A percentile compares a stretch with the other conserved stretches of the same genome.
These are phyloP conservation scores for Coelastrella sp. DNA, from an alignment of 139 green algal species.

Conservation along the genomic window DNA sequence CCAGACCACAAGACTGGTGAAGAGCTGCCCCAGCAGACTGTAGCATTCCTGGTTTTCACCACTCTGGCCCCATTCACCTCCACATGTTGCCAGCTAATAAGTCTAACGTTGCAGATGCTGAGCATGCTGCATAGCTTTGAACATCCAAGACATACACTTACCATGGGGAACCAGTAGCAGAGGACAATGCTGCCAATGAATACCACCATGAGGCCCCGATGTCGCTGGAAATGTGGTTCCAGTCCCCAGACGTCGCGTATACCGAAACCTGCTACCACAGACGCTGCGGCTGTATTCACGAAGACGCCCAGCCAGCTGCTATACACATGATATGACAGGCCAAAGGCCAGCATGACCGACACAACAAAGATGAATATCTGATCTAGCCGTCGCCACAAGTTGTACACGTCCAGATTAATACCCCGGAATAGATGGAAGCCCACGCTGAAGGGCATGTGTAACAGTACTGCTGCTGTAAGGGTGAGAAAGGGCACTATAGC, in stretches of 20 bases:
- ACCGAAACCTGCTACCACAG: neutral
- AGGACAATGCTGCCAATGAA: constrained; percentile 47
- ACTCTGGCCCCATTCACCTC: too few species aligned
- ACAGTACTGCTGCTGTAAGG: constrained; percentile 27
- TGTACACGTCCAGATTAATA: constrained; percentile 45
- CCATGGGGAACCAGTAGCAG: constrained; percentile 51
- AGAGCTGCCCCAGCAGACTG: too few species aligned
- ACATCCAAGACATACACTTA: too few species aligned
- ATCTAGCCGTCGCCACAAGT: constrained; percentile 44
- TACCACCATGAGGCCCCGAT: constrained; percentile 24
- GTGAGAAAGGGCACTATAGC: constrained; percentile 25
- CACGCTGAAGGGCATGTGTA: constrained; percentile 48
- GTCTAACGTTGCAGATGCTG: too few species aligned
- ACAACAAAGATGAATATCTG: constrained; percentile 50
- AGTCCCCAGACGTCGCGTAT: neutral
- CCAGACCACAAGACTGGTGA: neutral
- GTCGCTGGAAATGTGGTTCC: constrained; percentile 15
- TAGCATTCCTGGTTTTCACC: too few species aligned
- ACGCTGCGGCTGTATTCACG: constrained; percentile 14
- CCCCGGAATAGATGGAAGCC: constrained; percentile 45
- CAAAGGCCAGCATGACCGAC: constrained; percentile 37
- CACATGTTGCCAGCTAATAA: too few species aligned
- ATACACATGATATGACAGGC: constrained; percentile 38
- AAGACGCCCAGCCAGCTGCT: neutral
- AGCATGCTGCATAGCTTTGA: too few species aligned